A percentile compares a stretch with the other conserved stretches of the same genome.
These are phyloP conservation scores for Cladosporium sp. DNA, from an alignment of 2,329 filamentous ascomycete genomes.

Conservation along the genomic window DNA sequence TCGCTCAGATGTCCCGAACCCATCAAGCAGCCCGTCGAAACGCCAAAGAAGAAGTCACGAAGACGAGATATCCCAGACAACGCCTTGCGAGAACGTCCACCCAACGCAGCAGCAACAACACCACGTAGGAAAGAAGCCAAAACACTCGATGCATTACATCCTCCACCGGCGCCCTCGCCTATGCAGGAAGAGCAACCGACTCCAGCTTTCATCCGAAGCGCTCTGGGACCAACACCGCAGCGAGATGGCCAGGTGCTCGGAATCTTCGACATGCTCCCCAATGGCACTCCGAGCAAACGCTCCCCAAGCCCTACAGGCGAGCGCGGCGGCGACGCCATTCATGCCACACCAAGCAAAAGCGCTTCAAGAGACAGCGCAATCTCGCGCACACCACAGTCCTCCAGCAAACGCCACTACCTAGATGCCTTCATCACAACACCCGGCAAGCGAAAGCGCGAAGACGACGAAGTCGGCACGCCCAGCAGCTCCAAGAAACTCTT, in stretches of 20 bases:
- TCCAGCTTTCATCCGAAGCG: constrained; percentile 28
- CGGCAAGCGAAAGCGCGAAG: constrained; percentile 43
- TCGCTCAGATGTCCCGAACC: constrained; percentile 39
- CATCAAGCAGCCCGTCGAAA: constrained; percentile 21
- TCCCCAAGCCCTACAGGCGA: constrained; percentile 7
- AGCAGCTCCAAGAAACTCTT: constrained; percentile 39
- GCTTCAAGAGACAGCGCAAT: constrained; percentile 15
- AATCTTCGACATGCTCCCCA: constrained; percentile 63
- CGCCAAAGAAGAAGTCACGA: constrained; percentile 24
- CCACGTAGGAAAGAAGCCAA: constrained; percentile 8
- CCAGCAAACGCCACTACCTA: constrained; percentile 57
- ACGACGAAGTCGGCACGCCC: constrained; percentile 28
- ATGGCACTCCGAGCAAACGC: constrained; percentile 19
- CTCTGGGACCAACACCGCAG: constrained; percentile 71
- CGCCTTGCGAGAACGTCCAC: constrained; percentile 3
- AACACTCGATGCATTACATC: constrained; percentile 2
- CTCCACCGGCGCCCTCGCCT: constrained; percentile 8
- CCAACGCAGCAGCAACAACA: constrained; percentile 6
- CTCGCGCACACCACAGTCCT: constrained; percentile 45
- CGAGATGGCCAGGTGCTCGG: constrained; percentile 72
- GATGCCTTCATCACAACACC: constrained; percentile 62
- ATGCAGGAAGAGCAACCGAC: constrained; percentile 25
- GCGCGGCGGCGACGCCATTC: constrained; percentile 18
- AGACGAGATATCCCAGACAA: constrained; percentile 2
- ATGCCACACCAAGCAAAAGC: constrained; percentile 37